These are phyloP conservation scores for Dipteronia sinensis DNA, from an alignment of 345 rosid genomes.

Conservation along the genomic window DNA sequence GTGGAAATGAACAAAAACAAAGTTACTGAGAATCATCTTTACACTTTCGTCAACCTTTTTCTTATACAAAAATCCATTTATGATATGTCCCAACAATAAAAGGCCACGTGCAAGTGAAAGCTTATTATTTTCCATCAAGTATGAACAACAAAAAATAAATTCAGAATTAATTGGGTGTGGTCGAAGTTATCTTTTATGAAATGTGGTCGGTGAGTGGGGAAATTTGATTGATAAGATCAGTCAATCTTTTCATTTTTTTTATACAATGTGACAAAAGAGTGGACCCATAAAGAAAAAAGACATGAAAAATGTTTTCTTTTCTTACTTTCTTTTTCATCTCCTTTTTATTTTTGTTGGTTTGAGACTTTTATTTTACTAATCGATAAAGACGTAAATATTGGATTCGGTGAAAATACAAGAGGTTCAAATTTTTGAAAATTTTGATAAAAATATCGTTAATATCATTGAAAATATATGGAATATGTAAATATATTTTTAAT, in stretches of 20 bases:
- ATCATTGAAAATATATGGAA: no score
- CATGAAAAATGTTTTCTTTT: not conserved
- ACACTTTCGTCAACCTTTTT: not conserved
- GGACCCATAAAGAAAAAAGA: not conserved
- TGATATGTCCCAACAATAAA: no score
- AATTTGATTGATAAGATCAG: not conserved
- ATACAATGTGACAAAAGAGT: not conserved
- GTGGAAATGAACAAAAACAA: constrained; percentile 2
- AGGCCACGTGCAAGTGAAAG: not conserved
- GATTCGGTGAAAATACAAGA: no score
- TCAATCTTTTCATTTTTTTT: not conserved
- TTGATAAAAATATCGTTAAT: no score
- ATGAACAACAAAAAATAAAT: not conserved
- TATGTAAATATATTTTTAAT: no score
- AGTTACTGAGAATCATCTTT: not conserved
- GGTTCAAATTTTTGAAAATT: no score
- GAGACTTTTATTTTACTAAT: not conserved
- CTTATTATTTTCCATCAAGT: not conserved
- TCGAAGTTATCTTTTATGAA: not conserved
- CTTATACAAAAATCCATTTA: not conserved
- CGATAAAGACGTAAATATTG: no score
- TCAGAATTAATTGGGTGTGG: not conserved
- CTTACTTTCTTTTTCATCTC: no score
- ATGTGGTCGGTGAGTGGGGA: not conserved
- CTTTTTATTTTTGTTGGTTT: not conserved